phyloP scores from a whole-genome alignment of 805 yeast genomes.

The Maudiozyma bulderi region DNA sequence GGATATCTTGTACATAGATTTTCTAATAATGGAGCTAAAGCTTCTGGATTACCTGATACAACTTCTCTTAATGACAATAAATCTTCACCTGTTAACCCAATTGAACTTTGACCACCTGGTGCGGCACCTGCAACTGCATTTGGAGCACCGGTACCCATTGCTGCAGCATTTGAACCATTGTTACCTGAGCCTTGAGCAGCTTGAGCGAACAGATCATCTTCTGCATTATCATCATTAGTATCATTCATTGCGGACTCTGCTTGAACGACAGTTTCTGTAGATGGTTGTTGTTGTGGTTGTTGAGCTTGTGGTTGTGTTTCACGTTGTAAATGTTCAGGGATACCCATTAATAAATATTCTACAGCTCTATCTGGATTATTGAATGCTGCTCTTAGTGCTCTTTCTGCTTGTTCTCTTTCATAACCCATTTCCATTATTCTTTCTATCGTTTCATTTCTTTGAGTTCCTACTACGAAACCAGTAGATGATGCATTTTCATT shows the following conservation, averaged over 20 bases:
- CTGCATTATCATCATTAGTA: slow-evolving; percentile 8
- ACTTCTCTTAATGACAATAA: slow-evolving; percentile 61
- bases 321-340: slow-evolving; percentile 52
- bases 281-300: not conserved
- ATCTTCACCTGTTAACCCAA: slow-evolving; percentile 37
- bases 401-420: slow-evolving; percentile 75
- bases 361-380: slow-evolving; percentile 98
- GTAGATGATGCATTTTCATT: slow-evolving; percentile 27
- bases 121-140: slow-evolving; percentile 17
- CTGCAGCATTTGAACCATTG: not conserved
- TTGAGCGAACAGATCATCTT: slow-evolving; percentile 34
- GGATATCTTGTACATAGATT: slow-evolving; percentile 78
- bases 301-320: slow-evolving; percentile 19
- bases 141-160: slow-evolving; percentile 5
- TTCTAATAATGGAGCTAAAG: slow-evolving; percentile 73
- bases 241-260: slow-evolving; percentile 9
- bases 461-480: slow-evolving; percentile 66
- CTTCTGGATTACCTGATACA: slow-evolving; percentile 77
- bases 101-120: slow-evolving; percentile 28
- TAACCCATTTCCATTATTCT: slow-evolving; percentile 96
- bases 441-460: slow-evolving; percentile 66
- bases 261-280: slow-evolving; percentile 18
- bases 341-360: slow-evolving; percentile 83
- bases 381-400: slow-evolving; percentile 88
- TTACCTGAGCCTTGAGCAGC: slow-evolving; percentile 28